phyloP scores from a whole-genome alignment of 441 rosid genomes.

The Erysimum cheiri region DNA sequence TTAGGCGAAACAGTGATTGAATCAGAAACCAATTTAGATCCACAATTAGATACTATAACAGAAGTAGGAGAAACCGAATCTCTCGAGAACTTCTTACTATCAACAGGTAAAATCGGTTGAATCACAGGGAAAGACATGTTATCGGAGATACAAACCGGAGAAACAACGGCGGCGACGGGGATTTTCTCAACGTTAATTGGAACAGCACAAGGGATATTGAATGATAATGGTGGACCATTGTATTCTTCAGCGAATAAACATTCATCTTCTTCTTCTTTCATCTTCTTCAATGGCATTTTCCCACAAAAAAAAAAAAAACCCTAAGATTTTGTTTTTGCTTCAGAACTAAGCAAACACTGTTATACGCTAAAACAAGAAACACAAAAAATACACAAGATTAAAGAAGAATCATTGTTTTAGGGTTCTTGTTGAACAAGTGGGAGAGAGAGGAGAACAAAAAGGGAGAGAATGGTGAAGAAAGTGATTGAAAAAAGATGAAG shows the following conservation, averaged over 20 bases:
- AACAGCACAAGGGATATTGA: slow-evolving; percentile 86
- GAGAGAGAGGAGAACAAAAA: neutral
- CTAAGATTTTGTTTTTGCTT: slow-evolving; percentile 26
- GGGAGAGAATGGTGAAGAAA: slow-evolving; percentile 27
- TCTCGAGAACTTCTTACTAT: slow-evolving; percentile 49
- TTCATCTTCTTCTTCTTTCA: slow-evolving; percentile 46
- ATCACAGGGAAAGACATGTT: slow-evolving; percentile 78
- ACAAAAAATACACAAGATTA: no score
- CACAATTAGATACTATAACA: slow-evolving; percentile 46
- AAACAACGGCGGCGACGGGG: slow-evolving; percentile 87
- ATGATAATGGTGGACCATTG: slow-evolving; percentile 79
- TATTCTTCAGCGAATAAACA: slow-evolving; percentile 85
- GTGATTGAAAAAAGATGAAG: slow-evolving; percentile 40
- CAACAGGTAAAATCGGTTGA: slow-evolving; percentile 68
- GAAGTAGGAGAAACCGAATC: slow-evolving; percentile 59
- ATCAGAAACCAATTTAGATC: slow-evolving; percentile 54
- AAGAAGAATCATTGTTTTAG: slow-evolving; percentile 24
- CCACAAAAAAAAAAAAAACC: slow-evolving; percentile 14
- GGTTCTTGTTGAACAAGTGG: slow-evolving; percentile 34
- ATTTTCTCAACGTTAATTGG: slow-evolving; percentile 80
- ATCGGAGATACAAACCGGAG: slow-evolving; percentile 64
- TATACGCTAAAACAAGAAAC: slow-evolving; percentile 1
- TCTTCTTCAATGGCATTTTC: slow-evolving; percentile 47
- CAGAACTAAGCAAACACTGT: slow-evolving; percentile 22
- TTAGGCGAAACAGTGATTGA: slow-evolving; percentile 81